A percentile compares a stretch with the other conserved stretches of the same genome.
These are phyloP conservation scores for Nematocida parisii DNA, from an alignment of 371 early-diverging fungal genomes.

Conservation along the genomic window DNA sequence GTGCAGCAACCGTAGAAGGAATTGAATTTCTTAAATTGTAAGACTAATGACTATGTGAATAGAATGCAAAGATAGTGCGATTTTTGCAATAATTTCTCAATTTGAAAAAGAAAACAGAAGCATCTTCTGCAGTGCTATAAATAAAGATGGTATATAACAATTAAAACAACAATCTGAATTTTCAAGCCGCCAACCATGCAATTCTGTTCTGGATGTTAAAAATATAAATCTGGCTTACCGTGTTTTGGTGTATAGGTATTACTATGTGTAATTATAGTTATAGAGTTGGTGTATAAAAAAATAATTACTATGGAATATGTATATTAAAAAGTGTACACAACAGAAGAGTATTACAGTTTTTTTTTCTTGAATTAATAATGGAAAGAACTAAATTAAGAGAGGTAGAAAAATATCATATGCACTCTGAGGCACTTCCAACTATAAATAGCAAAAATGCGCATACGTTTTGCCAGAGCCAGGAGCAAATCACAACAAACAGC, in stretches of 20 bases:
- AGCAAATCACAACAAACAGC: not conserved
- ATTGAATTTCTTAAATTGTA: conserved; percentile 19
- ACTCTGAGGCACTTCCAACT: conserved; percentile 14
- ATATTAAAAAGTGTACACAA: too few species aligned
- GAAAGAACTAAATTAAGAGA: conserved; percentile 23
- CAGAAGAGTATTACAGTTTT: too few species aligned
- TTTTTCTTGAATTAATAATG: not conserved
- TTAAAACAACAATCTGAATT: too few species aligned
- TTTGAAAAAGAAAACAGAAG: not conserved
- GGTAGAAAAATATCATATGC: conserved; percentile 44
- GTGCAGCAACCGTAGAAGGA: conserved; percentile 48
- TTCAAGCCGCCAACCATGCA: too few species aligned
- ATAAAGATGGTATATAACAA: too few species aligned
- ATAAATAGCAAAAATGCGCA: conserved; percentile 40
- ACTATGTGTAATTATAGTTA: too few species aligned
- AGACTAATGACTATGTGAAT: not conserved
- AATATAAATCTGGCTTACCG: too few species aligned
- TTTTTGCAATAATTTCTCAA: not conserved
- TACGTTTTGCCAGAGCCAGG: not conserved
- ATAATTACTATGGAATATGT: too few species aligned
- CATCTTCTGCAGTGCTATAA: too few species aligned
- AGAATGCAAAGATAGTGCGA: not conserved
- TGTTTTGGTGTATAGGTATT: too few species aligned
- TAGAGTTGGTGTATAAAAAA: too few species aligned
- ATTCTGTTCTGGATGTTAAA: too few species aligned